Evolutionary conservation across 164 flowering plant genomes (phyloP).

Genomic region (Warburgia ugandensis): DNA sequence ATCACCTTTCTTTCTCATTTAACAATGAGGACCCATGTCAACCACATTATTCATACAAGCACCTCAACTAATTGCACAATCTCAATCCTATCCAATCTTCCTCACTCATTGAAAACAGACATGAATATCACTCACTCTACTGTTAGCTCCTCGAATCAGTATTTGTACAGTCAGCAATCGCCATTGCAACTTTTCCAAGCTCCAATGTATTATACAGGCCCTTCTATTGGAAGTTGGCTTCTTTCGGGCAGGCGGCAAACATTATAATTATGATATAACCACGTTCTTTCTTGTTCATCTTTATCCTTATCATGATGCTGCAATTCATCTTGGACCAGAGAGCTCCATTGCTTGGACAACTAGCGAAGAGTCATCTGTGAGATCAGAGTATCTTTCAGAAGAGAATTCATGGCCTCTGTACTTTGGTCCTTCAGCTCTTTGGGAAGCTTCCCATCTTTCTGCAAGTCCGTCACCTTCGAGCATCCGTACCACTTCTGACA

Average conservation of each 20-base stretch:
- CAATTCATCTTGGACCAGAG: slow-evolving; percentile 62
- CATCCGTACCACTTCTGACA: slow-evolving; percentile 80
- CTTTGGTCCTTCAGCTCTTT: slow-evolving; percentile 41
- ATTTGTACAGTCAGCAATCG: slow-evolving; percentile 8
- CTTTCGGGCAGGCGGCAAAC: not conserved
- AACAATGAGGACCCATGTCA: slow-evolving; percentile 2
- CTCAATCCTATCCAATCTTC: not conserved
- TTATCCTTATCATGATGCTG: not conserved
- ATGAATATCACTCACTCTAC: not conserved
- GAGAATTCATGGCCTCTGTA: slow-evolving; percentile 45
- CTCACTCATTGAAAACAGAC: not conserved
- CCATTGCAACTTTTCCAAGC: not conserved
- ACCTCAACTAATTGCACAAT: not conserved
- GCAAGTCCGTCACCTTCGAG: slow-evolving; percentile 83
- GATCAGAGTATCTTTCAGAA: slow-evolving; percentile 72
- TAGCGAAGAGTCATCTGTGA: slow-evolving; percentile 67
- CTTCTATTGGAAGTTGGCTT: slow-evolving; percentile 4
- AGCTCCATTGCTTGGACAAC: slow-evolving; percentile 78
- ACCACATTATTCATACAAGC: slow-evolving; percentile 4
- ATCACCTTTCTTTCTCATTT: not conserved
- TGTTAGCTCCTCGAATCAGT: slow-evolving; percentile 9
- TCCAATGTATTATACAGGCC: slow-evolving; percentile 4
- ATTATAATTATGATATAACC: not conserved
- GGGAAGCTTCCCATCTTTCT: slow-evolving; percentile 81
- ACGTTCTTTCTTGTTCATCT: not conserved